Conservation (phyloP, 2,329 filamentous ascomycete species). For the Aspergillus fructus region DNA sequence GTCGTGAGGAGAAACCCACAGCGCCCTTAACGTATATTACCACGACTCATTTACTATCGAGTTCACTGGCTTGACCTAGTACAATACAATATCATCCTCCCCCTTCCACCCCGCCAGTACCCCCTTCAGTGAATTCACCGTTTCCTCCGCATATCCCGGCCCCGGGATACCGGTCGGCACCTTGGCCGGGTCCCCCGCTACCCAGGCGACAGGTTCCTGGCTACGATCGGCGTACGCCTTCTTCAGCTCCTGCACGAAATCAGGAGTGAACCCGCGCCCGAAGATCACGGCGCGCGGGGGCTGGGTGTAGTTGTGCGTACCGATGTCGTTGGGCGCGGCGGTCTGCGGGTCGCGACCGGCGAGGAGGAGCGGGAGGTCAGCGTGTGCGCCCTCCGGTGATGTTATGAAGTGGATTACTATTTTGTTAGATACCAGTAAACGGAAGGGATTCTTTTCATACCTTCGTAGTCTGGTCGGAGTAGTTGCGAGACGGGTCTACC, state of each 20-base stretch:
- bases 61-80: background rate
- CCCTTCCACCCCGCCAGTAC: background rate
- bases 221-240: constrained; percentile 1
- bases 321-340: constrained; percentile 21
- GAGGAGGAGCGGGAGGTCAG: constrained; percentile 24
- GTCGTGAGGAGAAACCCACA: constrained; percentile 9
- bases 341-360: constrained; percentile 23
- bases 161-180: constrained; percentile 4
- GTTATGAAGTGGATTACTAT: constrained; percentile 27
- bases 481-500: background rate
- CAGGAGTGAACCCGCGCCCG: constrained; percentile 23
- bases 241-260: constrained; percentile 15
- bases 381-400: constrained; percentile 14
- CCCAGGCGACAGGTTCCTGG: constrained; percentile 16
- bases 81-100: background rate
- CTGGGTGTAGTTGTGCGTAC: constrained; percentile 25
- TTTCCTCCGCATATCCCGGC: background rate
- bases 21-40: background rate
- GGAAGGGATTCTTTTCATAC: background rate
- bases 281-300: constrained; percentile 28
- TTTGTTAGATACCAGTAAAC: background rate
- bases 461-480: constrained; percentile 4
- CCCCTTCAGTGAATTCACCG: background rate
- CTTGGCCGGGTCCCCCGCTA: constrained; percentile 14
- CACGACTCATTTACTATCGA: too few species aligned